Base-by-base conservation (phyloP, 305 asterid genomes). In the Fraxinus sp. region DNA sequence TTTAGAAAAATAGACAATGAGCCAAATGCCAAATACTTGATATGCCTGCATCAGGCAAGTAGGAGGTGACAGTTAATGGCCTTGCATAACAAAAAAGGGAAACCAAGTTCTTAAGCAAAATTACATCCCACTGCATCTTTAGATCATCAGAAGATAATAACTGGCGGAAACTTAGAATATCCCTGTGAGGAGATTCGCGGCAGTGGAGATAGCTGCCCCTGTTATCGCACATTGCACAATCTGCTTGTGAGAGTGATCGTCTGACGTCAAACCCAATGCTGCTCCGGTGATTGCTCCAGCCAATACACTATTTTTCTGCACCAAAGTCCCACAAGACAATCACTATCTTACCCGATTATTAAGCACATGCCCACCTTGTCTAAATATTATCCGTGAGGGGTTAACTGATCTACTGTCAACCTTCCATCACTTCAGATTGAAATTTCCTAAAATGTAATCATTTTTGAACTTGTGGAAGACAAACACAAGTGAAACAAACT, bases 201-300 rank as follows among this genome's bases (percentile, higher is more conserved):
- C 98, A 6, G 95, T 85, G n/a, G 98, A 94, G 49, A 94, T 84
- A 2, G 98, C 98, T 30, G 97, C 97, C 24, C 97, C 97, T 0
- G 97, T 93, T 5, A 93, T 91, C 3, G 94, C 98, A 74, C 91
- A 90, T 79, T 93, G 97, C 85, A 93, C 94, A 20, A 94, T 83
- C 78, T 92, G 97, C 80, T 94, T 95, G 10, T 93, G 98, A 5
- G 97, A 92, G 59, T 85, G 89, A 18, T 89, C 87, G 16, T 92
- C 95, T 0, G 89, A 8, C 0, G 97, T 94, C 36, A 94, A 78
- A 0, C 97, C 94, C 86, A 94, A 35, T 0, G 97, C 98, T 2
- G 97, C 98, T 76, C 98, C 98, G 0, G 98, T 94, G 5, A 90
- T 68, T 1, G 98, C 98, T 41, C 97, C 98, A 0, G 98, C 97